Percentiles rank a stretch among this genome's conserved stretches.
Conservation (phyloP, 352 stramenopile genomes). For the Pythium insidiosum region DNA sequence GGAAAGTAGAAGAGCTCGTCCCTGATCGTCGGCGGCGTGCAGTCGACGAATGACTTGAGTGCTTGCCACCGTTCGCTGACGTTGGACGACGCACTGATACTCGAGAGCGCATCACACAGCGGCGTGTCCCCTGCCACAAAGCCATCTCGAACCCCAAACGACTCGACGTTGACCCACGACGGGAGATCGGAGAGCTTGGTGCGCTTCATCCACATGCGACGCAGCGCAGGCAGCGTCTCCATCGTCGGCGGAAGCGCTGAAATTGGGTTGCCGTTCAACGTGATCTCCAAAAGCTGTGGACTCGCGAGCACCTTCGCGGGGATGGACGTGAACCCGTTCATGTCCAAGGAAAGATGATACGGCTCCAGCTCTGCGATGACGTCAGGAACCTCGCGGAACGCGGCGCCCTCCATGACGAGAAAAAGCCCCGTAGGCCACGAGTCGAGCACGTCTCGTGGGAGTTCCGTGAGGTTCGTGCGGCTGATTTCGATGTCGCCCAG, state of each 20-base stretch:
- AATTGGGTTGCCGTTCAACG: background rate
- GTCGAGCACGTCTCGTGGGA: background rate
- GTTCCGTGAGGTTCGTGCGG: background rate
- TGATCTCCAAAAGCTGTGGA: background rate
- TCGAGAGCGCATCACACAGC: too few species aligned
- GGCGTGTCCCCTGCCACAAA: too few species aligned
- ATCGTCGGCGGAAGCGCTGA: background rate
- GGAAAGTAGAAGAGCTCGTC: too few species aligned
- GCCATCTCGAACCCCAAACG: too few species aligned
- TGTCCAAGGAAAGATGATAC: background rate
- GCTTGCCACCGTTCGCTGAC: too few species aligned
- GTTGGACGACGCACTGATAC: too few species aligned
- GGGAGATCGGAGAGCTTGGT: background rate
- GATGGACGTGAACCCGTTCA: background rate
- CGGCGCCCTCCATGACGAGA: background rate
- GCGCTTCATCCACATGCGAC: background rate
- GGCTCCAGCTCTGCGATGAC: background rate
- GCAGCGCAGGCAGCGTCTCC: too few species aligned
- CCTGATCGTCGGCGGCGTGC: too few species aligned
- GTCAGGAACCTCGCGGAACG: background rate
- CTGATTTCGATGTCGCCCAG: background rate
- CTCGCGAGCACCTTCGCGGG: background rate
- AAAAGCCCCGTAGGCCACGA: background rate
- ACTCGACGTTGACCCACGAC: background rate
- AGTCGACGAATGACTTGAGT: too few species aligned